Conservation (phyloP, 345 rosid species). For the Abelmoschus esculentus region DNA sequence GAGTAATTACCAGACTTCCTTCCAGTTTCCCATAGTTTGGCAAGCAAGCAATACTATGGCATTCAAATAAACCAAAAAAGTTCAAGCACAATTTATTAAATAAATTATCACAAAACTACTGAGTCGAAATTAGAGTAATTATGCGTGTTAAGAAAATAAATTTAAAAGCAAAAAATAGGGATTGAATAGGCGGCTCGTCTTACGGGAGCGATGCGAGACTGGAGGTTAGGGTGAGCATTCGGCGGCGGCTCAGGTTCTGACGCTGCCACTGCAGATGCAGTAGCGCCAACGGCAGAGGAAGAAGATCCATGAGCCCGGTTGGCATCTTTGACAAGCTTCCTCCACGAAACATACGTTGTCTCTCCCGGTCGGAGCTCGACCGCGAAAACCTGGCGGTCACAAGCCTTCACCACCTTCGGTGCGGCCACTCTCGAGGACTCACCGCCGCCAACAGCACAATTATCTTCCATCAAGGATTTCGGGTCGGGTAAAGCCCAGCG, state of each 20-base stretch:
- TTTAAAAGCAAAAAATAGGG: not conserved
- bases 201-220: conserved; percentile 50
- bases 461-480: not conserved
- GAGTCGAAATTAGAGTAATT: not conserved
- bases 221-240: not conserved
- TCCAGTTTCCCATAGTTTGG: not conserved
- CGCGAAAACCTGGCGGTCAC: conserved; percentile 63
- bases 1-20: not conserved
- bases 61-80: not conserved
- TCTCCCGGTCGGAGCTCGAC: conserved; percentile 76
- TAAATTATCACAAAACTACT: not conserved
- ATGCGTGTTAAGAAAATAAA: not conserved
- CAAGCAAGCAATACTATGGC: not conserved
- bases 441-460: conserved; percentile 11
- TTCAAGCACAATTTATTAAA: not conserved
- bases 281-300: conserved; percentile 18
- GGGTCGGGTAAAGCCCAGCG: not conserved
- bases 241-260: not conserved
- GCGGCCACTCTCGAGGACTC: conserved; percentile 31
- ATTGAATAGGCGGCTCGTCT: conserved; percentile 7
- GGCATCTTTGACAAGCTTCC: conserved; percentile 72
- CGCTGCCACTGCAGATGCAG: conserved; percentile 1
- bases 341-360: conserved; percentile 85
- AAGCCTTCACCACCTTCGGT: conserved; percentile 43
- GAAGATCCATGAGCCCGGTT: conserved; percentile 31